Percentiles rank a stretch among this genome's conserved stretches.
Conservation (phyloP, 2,329 filamentous ascomycete genomes). For the Trichophyton mentagrophytes region DNA sequence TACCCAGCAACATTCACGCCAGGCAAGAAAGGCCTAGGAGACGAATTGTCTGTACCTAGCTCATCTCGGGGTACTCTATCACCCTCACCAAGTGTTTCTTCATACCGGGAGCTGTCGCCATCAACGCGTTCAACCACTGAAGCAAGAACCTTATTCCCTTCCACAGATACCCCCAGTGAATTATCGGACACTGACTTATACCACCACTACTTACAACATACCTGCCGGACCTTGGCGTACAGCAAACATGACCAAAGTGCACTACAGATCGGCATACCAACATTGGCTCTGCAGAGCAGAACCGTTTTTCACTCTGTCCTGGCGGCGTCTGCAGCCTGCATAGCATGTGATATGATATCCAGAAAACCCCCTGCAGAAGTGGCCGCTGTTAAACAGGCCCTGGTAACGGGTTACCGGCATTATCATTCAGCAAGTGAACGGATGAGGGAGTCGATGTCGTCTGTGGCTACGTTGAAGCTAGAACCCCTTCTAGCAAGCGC, state of each 20-base stretch:
- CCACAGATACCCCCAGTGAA: neutral
- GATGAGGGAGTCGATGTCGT: constrained; percentile 13
- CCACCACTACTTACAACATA: constrained; percentile 6
- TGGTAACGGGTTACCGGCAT: constrained; percentile 13
- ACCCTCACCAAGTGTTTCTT: neutral
- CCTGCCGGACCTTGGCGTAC: constrained; percentile 1
- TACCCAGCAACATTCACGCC: neutral
- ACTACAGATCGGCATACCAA: constrained; percentile 6
- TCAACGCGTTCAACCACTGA: constrained; percentile 1
- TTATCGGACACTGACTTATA: constrained; percentile 4
- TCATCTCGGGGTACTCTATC: neutral
- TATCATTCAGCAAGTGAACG: constrained; percentile 13
- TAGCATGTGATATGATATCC: constrained; percentile 14
- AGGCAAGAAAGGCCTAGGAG: neutral
- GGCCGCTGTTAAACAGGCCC: neutral
- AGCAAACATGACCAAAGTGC: constrained; percentile 2
- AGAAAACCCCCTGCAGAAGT: constrained; percentile 5
- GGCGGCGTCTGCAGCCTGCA: constrained; percentile 8
- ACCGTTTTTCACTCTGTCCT: constrained; percentile 8
- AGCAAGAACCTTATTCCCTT: neutral
- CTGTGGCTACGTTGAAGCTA: constrained; percentile 3
- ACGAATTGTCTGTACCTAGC: constrained; percentile 2
- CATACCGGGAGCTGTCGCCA: neutral
- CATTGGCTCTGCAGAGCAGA: neutral
- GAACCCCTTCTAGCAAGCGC: constrained; percentile 14